Percentiles rank a stretch among this genome's conserved stretches.
Conservation (phyloP, 164 flowering plant genomes). For the Malania oleifera region DNA sequence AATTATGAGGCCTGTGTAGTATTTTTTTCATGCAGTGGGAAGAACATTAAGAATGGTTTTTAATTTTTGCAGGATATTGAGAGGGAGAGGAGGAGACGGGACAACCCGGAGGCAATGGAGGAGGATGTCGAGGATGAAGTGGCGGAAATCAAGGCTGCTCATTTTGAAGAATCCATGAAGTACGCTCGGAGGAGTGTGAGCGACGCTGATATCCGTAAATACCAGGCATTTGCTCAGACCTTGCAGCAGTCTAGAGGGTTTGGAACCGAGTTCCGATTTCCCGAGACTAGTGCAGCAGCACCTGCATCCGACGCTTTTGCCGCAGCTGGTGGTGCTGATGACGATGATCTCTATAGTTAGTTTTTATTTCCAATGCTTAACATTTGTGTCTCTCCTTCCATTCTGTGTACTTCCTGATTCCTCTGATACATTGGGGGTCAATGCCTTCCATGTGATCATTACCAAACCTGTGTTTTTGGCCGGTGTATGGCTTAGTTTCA, state of each 20-base stretch:
- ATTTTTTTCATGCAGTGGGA: no score
- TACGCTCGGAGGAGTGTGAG: slow-evolving; percentile 80
- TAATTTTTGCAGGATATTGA: slow-evolving; percentile 60
- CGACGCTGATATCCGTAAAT: slow-evolving; percentile 82
- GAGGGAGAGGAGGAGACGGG: slow-evolving; percentile 66
- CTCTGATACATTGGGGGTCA: background rate
- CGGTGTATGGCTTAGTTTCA: background rate
- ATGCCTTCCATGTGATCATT: background rate
- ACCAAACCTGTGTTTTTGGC: background rate
- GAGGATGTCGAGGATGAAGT: slow-evolving; percentile 83
- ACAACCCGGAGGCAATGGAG: slow-evolving; percentile 80
- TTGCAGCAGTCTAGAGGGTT: slow-evolving; percentile 84
- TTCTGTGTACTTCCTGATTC: background rate
- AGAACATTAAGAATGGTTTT: background rate
- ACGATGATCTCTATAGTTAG: slow-evolving; percentile 67
- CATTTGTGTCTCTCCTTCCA: background rate
- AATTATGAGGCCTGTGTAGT: no score
- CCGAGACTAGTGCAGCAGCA: slow-evolving; percentile 34
- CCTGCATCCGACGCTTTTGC: slow-evolving; percentile 56
- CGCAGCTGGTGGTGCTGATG: slow-evolving; percentile 60
- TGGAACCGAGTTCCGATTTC: slow-evolving; percentile 65
- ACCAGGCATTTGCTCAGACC: slow-evolving; percentile 83
- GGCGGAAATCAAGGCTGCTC: slow-evolving; percentile 68
- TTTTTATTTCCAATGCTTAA: background rate
- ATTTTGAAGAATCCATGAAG: slow-evolving; percentile 88